Conservation (phyloP, 805 yeast species). For the Metschnikowia similis region DNA sequence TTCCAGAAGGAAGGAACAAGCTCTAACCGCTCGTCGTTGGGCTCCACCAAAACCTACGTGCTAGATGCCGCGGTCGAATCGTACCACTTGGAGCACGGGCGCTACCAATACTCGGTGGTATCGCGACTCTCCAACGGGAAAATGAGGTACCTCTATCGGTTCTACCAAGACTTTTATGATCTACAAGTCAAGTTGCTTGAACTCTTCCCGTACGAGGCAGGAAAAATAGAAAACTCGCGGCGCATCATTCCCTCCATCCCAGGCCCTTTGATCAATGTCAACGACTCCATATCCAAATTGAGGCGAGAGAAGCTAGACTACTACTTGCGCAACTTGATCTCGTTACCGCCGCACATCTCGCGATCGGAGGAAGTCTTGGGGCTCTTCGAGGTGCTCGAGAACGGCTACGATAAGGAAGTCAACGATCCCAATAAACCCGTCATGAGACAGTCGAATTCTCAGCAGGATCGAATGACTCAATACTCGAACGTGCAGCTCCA, state of each 20-base stretch:
- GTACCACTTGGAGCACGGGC: slow-evolving; percentile 74
- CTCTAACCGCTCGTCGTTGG: slow-evolving; percentile 30
- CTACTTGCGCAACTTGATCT: slow-evolving; percentile 53
- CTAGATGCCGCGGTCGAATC: slow-evolving; percentile 73
- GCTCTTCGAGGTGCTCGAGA: slow-evolving; percentile 61
- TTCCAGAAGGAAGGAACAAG: slow-evolving; percentile 23
- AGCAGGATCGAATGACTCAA: slow-evolving; percentile 50
- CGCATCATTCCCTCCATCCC: slow-evolving; percentile 92
- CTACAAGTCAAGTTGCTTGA: slow-evolving; percentile 80
- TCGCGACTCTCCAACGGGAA: slow-evolving; percentile 68
- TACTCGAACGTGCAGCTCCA: slow-evolving; percentile 35
- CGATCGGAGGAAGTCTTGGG: slow-evolving; percentile 62
- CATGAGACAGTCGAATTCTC: slow-evolving; percentile 40
- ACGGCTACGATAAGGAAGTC: slow-evolving; percentile 57
- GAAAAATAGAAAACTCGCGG: slow-evolving; percentile 68
- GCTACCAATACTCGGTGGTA: slow-evolving; percentile 81
- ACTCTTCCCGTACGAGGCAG: slow-evolving; percentile 88
- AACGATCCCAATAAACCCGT: slow-evolving; percentile 29
- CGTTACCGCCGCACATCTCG: slow-evolving; percentile 74
- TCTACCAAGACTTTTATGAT: slow-evolving; percentile 93
- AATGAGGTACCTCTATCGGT: slow-evolving; percentile 71
- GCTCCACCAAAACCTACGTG: slow-evolving; percentile 34
- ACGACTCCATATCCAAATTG: slow-evolving; percentile 59
- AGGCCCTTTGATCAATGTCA: slow-evolving; percentile 90
- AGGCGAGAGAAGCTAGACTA: slow-evolving; percentile 52